These are phyloP conservation scores for Euptelea pleiosperma DNA, from an alignment of 164 flowering plant species.

Conservation along the genomic window DNA sequence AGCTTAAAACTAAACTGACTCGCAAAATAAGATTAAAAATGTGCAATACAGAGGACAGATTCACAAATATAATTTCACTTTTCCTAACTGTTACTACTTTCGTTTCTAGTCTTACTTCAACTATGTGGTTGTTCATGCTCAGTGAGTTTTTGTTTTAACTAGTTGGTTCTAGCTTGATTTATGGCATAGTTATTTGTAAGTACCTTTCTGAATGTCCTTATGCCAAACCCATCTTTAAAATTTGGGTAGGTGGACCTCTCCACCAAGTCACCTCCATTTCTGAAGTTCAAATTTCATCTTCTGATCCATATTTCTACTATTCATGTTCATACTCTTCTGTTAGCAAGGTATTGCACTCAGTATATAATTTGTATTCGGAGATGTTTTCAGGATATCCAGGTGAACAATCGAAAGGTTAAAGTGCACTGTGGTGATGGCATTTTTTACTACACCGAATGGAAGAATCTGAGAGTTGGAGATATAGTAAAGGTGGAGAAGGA, in stretches of 20 bases:
- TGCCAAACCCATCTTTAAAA: not conserved
- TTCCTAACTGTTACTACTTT: not conserved
- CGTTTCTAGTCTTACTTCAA: not conserved
- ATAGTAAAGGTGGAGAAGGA: conserved; percentile 78
- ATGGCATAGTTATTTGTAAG: no score
- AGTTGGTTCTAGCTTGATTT: no score
- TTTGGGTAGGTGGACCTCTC: not conserved
- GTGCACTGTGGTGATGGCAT: conserved; percentile 49
- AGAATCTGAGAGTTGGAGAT: conserved; percentile 70
- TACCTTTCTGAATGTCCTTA: no score
- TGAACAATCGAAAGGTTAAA: conserved; percentile 72
- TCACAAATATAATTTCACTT: not conserved
- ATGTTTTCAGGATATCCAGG: conserved; percentile 62
- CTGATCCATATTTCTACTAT: not conserved
- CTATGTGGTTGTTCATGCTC: not conserved
- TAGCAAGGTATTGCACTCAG: not conserved
- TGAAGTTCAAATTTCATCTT: not conserved
- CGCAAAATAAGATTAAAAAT: no score
- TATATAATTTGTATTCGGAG: conserved; percentile 1
- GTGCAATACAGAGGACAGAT: no score
- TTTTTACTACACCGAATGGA: conserved; percentile 64
- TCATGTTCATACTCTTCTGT: not conserved
- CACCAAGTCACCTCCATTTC: not conserved
- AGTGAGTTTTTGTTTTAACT: not conserved
- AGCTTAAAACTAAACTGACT: no score